A percentile compares a stretch with the other conserved stretches of the same genome.
phyloP scores from a whole-genome alignment of 306 rosid genomes.

The Psophocarpus tetragonolobus region DNA sequence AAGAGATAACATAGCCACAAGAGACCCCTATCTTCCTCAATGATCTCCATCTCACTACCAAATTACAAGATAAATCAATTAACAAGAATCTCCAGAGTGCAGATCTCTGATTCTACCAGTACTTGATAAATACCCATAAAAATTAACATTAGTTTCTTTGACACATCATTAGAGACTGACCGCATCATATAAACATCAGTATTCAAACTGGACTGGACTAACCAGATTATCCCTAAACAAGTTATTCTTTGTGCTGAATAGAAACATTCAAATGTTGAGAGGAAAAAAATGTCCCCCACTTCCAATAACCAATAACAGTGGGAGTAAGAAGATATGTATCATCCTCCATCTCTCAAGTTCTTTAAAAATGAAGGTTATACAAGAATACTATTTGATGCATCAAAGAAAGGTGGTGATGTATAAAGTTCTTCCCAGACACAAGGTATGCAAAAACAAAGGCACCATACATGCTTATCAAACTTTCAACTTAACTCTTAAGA shows the following conservation, averaged over 20 bases:
- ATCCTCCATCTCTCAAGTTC: background rate
- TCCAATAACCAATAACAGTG: constrained; percentile 24
- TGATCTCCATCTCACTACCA: background rate
- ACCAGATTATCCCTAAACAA: constrained; percentile 4
- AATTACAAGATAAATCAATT: background rate
- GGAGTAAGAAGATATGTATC: background rate
- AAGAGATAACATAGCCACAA: background rate
- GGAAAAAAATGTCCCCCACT: background rate
- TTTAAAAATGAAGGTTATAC: background rate
- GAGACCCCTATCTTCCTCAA: background rate
- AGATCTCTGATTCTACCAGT: background rate
- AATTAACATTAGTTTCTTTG: background rate
- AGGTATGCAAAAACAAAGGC: constrained; percentile 14
- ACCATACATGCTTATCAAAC: no score
- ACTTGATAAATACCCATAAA: background rate
- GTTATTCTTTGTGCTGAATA: background rate
- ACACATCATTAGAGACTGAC: background rate
- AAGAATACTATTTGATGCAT: constrained; percentile 8
- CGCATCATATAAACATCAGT: background rate
- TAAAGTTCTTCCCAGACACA: background rate
- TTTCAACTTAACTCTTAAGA: no score
- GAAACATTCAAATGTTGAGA: background rate
- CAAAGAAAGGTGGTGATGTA: background rate
- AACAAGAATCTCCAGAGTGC: background rate
- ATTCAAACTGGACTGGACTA: background rate